Evolutionary conservation across 2,329 filamentous ascomycete species (phyloP), one percentile per base, ranked within the genome.

Genomic region (Balansia obtecta): DNA sequence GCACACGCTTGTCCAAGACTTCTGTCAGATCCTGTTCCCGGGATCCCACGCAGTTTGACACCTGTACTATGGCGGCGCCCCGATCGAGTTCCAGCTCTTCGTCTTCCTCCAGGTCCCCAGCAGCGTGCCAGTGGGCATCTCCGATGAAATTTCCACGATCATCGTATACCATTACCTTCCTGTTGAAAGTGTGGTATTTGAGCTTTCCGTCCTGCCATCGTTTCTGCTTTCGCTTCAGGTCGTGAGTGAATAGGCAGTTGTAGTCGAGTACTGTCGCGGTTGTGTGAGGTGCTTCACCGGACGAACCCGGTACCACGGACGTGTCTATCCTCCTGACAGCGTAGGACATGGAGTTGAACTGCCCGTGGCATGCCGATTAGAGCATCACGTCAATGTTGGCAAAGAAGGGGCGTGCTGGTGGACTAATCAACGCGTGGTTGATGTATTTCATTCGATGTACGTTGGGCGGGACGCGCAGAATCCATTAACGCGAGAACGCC

Each of bases 191-290:
- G 62, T 96, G 90, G 56, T 85, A 95, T 56, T 85, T 86, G 54
- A 96, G 77, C 48, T 82, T 82, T 37, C 91, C 90, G 82, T 96
- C 90, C 61, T 95, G 88, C 90, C 90, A 96, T 53, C 87, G 76
- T 65, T 96, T 96, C 58, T 88, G 83, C 69, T 96, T 96, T 50
- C 87, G 82, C 48, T 82, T 81, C 41, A 95, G 65, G 62, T 96
- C 90, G 62, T 87, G 81, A 2, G 89, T 94, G 67, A 87, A 96
- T 4, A 96, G 80, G 64, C 90, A 96, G 54, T 80, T 76, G 65
- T 85, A 94, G 61, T 94, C 88, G 61, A 86, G 72, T 39, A 96
- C 88, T 0, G 79, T 74, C 2, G 89, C 88, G 18, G 82, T 85
- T 3, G 60, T 58, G 15, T 59, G 55, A 11, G 45, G 46, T 13